Base-by-base conservation (phyloP, 257 asterid species). In the Solanum pinnatisectum region DNA sequence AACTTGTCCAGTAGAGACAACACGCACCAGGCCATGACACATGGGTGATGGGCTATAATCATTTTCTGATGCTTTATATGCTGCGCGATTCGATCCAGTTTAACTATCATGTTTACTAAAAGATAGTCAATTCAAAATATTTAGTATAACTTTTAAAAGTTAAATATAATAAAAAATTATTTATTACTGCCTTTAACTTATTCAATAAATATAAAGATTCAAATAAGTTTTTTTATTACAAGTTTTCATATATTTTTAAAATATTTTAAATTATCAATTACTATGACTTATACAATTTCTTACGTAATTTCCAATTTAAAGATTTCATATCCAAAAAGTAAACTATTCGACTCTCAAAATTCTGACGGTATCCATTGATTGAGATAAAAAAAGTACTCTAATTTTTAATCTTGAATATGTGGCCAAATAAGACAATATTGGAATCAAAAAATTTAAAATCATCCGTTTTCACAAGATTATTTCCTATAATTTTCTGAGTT, bases 71-170 rank as follows among this genome's bases (percentile, higher is more conserved):
- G 39, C 4, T 33, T 27, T 6, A 18, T 1, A 70, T 5, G 39
- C 23, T 3, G n/a, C 1, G 3, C 23, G 0, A 70, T 70, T 30
- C 0, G 0, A 3, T 6, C 0, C 0, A 13, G 27, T 13, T 67
- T 27, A 3, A 14, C 13, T 68, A 68, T 27, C 1, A 11, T 67
- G 20, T 5, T 46, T 46, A 13, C 2, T 4, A 12, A 5, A 12
- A 63, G 25, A 25, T 67, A 27, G 4, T 0, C 0, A 3, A 11
- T 11, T 25, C 0, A 1, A 25, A 3, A 0, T 14, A 46, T 0
- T 46, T 46, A 46, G 1, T 46, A 6, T 14, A 46, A 14, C 20
- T 46, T 0, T 46, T 46, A 5, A 46, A 46, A 46, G 22, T 14
- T 46, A 46, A 4, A 46, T 46, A 46, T 46, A 46, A 46, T 46